These are phyloP conservation scores for Asterella californica DNA, from an alignment of 225 moss, liverwort and hornwort genomes.

Conservation along the genomic window DNA sequence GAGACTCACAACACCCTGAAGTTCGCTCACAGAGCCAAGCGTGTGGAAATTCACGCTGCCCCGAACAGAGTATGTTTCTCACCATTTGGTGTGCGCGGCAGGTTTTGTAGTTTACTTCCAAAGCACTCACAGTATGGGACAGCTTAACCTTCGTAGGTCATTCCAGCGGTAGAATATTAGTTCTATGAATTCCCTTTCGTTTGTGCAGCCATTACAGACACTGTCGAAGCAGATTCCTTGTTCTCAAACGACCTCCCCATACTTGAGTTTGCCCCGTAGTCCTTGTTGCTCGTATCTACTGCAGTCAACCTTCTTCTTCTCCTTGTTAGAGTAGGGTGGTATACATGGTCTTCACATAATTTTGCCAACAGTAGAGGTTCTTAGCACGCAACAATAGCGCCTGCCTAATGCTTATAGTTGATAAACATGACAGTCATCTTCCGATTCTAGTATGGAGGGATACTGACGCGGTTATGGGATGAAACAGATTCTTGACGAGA, in stretches of 20 bases:
- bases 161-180: neutral
- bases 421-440: conserved; percentile 6
- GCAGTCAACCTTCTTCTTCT: neutral
- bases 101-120: neutral
- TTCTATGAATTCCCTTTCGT: too few relatives aligned
- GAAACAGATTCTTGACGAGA: conserved; percentile 86
- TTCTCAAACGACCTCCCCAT: too few relatives aligned
- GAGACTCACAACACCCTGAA: conserved; percentile 97
- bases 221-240: too few relatives aligned
- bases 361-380: neutral
- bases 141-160: neutral
- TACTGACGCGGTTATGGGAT: neutral
- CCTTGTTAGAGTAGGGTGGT: neutral
- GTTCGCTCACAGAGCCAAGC: conserved; percentile 93
- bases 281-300: neutral
- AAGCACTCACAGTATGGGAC: neutral
- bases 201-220: too few relatives aligned
- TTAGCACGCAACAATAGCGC: neutral
- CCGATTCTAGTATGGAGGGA: too few relatives aligned
- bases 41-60: conserved; percentile 91
- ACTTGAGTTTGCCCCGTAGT: too few relatives aligned
- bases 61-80: conserved; percentile 63
- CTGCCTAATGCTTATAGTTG: neutral
- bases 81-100: neutral
- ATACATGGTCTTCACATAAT: neutral